phyloP scores from a whole-genome alignment of 352 stramenopile genomes.

The Globisporangium canariense region DNA sequence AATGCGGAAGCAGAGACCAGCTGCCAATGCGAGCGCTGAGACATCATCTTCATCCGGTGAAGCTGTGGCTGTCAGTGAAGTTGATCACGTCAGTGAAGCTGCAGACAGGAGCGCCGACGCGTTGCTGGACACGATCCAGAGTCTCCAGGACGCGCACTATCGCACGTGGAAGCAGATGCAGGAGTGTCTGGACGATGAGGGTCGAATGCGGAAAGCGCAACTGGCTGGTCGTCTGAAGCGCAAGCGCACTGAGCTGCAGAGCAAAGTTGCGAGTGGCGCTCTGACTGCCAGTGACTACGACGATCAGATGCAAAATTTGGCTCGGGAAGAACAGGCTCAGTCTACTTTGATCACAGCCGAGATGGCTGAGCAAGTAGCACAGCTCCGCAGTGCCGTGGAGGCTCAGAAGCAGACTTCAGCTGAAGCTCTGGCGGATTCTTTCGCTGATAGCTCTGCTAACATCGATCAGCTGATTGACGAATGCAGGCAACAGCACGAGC shows the following conservation, averaged over 20 bases:
- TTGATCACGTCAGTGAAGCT: background rate
- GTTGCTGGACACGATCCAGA: slow-evolving; percentile 22
- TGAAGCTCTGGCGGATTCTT: slow-evolving; percentile 17
- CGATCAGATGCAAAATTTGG: slow-evolving; percentile 6
- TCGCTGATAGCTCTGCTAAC: slow-evolving; percentile 15
- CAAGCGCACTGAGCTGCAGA: slow-evolving; percentile 25
- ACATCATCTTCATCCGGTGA: background rate
- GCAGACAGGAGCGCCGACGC: slow-evolving; percentile 4
- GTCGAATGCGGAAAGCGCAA: slow-evolving; percentile 24
- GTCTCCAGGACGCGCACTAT: slow-evolving; percentile 32
- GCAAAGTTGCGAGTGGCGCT: slow-evolving; percentile 4
- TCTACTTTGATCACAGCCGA: slow-evolving; percentile 19
- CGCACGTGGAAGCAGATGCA: slow-evolving; percentile 30
- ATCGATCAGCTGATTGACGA: slow-evolving; percentile 22
- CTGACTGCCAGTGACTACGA: slow-evolving; percentile 7
- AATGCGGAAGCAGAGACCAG: background rate
- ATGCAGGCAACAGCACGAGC: slow-evolving; percentile 18
- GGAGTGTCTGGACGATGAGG: slow-evolving; percentile 29
- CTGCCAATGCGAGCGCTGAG: background rate
- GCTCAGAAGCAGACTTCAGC: slow-evolving; percentile 9
- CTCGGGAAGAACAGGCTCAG: slow-evolving; percentile 22
- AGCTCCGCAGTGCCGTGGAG: slow-evolving; percentile 19
- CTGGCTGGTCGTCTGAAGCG: slow-evolving; percentile 31
- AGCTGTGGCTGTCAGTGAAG: background rate
- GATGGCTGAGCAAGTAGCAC: slow-evolving; percentile 9